Evolutionary conservation across 164 flowering plant genomes (phyloP), one percentile per base, ranked within the genome.

Genomic region (Stephania cephalantha): DNA sequence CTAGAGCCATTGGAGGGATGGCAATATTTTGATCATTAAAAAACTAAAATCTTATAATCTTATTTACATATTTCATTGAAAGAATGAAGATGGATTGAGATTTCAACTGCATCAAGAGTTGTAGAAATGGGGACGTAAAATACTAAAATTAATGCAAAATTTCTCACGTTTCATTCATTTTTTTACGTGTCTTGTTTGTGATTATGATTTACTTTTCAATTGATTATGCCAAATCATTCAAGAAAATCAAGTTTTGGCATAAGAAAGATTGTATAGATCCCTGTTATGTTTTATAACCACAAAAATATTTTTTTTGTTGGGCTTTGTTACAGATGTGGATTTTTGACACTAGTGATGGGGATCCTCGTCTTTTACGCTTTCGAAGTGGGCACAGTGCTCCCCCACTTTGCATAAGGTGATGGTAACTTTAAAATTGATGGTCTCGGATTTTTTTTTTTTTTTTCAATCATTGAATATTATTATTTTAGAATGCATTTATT

Each of bases 351-450:
- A 91, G 82, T 80, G 98, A 96, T 84, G 98, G 97, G 68, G 99
- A 94, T 78, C 90, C 97, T 79, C 97, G 96, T 63, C 90, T 96
- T 73, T 83, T 92, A 61, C 95, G 97, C 61, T 96, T 94, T 78
- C 88, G 99, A 78, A 92, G 89, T 84, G 99, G 99, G 64, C 99
- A 96, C 68, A 89, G 99, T 84, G 98, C 98, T 76, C 98, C 99
- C 81, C 99, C 99, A 77, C 84, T 81, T 70, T 92, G 97, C 82
- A 88, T 96, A 75, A 90, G 90, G 98, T 91, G 80, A 70, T 6
- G 31, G 13, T 12, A 7, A 0, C 65, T 46, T 64, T 7, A 7
- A 29, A 64, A 64, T 69, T 73, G 70, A 45, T 73, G 29, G 13
- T 46, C 70, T 71, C 46, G 58, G 45, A 64, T 15, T 70, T 30